Evolutionary conservation across 805 yeast genomes (phyloP).

Genomic region (Schizosaccharomyces japonicus): DNA sequence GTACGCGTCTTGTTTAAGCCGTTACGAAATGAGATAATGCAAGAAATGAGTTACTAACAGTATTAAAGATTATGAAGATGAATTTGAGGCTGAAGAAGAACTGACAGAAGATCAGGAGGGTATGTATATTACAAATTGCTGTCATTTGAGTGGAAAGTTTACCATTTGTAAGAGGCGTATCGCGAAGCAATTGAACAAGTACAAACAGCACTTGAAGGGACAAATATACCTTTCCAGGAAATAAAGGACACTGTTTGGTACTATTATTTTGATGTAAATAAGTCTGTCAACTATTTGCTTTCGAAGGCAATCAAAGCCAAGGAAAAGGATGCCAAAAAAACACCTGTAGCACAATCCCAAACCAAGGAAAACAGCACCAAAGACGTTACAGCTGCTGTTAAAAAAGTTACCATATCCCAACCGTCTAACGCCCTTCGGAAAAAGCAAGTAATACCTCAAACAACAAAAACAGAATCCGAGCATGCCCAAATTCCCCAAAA

Average conservation of each 20-base stretch:
- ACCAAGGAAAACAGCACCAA: background rate
- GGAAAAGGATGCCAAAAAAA: background rate
- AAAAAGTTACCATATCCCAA: no score
- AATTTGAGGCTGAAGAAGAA: constrained; percentile 9
- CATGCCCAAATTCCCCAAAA: background rate
- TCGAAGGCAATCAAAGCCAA: constrained; percentile 10
- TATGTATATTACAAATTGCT: background rate
- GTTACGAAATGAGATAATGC: no score
- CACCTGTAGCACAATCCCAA: background rate
- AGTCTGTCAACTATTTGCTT: constrained; percentile 25
- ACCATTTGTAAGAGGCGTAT: constrained; percentile 11
- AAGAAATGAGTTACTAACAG: no score
- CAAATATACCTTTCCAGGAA: constrained; percentile 25
- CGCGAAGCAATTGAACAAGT: constrained; percentile 12
- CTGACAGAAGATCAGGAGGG: constrained; percentile 12
- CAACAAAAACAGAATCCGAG: background rate
- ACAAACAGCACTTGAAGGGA: constrained; percentile 13
- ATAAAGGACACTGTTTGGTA: constrained; percentile 36
- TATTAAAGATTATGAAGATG: constrained; percentile 11
- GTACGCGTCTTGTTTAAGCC: background rate
- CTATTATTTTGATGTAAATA: constrained; percentile 32
- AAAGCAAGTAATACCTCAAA: background rate
- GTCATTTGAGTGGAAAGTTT: background rate
- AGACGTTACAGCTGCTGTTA: background rate
- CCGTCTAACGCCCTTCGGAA: no score